phyloP scores from a whole-genome alignment of 305 asterid species.

The Coffea humblotiana region DNA sequence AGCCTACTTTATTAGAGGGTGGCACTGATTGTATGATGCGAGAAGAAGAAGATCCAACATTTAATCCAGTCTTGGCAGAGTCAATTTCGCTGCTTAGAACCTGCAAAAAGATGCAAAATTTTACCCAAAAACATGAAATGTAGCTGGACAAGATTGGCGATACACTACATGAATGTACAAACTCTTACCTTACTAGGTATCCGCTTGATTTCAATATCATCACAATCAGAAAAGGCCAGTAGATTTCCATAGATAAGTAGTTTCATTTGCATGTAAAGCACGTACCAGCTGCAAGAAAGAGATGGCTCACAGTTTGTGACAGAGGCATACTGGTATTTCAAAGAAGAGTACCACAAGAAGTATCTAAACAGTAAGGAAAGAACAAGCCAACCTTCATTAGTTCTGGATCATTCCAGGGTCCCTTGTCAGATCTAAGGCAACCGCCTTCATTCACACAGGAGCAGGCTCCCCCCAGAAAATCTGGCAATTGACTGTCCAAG shows the following conservation, averaged over 20 bases:
- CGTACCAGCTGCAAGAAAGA: constrained; percentile 70
- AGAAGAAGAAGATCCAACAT: constrained; percentile 36
- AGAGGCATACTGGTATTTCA: background rate
- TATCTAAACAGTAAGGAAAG: constrained; percentile 12
- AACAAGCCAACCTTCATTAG: constrained; percentile 65
- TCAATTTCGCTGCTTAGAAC: constrained; percentile 34
- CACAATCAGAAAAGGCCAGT: constrained; percentile 48
- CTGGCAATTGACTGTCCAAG: constrained; percentile 83
- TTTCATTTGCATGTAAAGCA: constrained; percentile 57
- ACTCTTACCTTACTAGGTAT: constrained; percentile 40
- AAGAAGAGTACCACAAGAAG: background rate
- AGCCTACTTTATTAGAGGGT: constrained; percentile 33
- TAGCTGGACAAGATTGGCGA: constrained; percentile 24
- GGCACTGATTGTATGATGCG: constrained; percentile 28
- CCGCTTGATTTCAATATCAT: constrained; percentile 50
- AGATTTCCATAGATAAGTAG: constrained; percentile 40
- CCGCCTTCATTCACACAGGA: constrained; percentile 81
- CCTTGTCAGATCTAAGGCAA: constrained; percentile 83
- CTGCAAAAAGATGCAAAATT: constrained; percentile 36
- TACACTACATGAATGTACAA: constrained; percentile 11
- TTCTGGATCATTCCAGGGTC: constrained; percentile 90
- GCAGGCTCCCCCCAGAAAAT: constrained; percentile 95
- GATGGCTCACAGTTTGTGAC: constrained; percentile 18
- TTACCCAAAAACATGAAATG: constrained; percentile 7
- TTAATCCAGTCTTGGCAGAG: constrained; percentile 33